phyloP scores from a whole-genome alignment of 1,284 basidiomycete species.

The Sporisorium exsertum region DNA sequence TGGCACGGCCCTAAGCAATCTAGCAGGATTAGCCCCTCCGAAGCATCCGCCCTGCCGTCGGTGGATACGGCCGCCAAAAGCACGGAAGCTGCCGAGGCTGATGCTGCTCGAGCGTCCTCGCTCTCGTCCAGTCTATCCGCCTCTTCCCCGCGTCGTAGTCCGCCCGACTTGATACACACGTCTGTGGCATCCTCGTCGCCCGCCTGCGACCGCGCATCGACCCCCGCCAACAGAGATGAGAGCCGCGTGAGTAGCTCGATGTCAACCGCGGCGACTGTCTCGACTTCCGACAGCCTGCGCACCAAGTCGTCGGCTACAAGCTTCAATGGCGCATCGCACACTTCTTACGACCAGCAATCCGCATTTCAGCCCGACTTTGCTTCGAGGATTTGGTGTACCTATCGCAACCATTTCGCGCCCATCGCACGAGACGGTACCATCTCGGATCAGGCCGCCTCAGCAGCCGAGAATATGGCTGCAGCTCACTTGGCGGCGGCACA shows the following conservation, averaged over 20 bases:
- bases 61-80: background rate
- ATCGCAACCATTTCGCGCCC: slow-evolving; percentile 64
- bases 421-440: slow-evolving; percentile 66
- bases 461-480: slow-evolving; percentile 34
- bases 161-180: slow-evolving; percentile 20
- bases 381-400: slow-evolving; percentile 67
- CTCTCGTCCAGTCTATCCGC: slow-evolving; percentile 20
- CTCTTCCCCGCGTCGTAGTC: slow-evolving; percentile 22
- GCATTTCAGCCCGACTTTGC: slow-evolving; percentile 54
- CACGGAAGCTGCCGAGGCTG: slow-evolving; percentile 9
- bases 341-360: slow-evolving; percentile 17
- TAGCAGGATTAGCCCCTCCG: background rate
- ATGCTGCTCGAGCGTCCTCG: slow-evolving; percentile 18
- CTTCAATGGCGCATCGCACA: slow-evolving; percentile 7
- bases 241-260: slow-evolving; percentile 39
- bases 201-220: slow-evolving; percentile 5
- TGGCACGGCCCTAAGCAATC: slow-evolving; percentile 52
- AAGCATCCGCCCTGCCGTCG: slow-evolving; percentile 4
- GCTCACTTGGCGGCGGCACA: slow-evolving; percentile 21
- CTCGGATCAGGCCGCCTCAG: slow-evolving; percentile 58
- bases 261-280: slow-evolving; percentile 28
- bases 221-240: slow-evolving; percentile 8
- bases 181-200: slow-evolving; percentile 20
- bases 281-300: slow-evolving; percentile 31
- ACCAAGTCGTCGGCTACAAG: slow-evolving; percentile 44